Evolutionary conservation across 1,139 yeast species (phyloP).

Genomic region (Protomyces gravidus): DNA sequence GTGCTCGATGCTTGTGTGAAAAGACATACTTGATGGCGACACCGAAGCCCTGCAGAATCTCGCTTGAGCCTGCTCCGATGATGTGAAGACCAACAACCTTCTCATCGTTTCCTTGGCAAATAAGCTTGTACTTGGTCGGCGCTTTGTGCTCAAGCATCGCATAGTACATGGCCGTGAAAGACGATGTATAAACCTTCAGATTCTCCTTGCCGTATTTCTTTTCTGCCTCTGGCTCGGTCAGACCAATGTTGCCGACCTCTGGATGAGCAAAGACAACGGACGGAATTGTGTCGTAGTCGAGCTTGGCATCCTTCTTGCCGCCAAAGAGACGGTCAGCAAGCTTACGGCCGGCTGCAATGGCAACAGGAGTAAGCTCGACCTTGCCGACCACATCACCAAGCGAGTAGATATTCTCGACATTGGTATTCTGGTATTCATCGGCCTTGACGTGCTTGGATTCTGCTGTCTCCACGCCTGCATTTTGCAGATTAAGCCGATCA

Average conservation of each 20-base stretch:
- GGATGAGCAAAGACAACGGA: conserved; percentile 95
- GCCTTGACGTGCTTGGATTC: conserved; percentile 58
- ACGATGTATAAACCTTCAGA: conserved; percentile 74
- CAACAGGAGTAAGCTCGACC: conserved; percentile 93
- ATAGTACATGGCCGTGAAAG: conserved; percentile 87
- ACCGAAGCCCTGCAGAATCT: conserved; percentile 95
- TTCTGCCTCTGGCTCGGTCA: conserved; percentile 71
- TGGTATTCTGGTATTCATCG: conserved; percentile 83
- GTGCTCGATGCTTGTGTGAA: background rate
- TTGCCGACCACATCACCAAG: conserved; percentile 87
- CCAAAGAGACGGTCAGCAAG: conserved; percentile 89
- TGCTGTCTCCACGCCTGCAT: conserved; percentile 64
- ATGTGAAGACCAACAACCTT: conserved; percentile 93
- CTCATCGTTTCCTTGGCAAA: conserved; percentile 74
- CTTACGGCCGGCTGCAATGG: conserved; percentile 96
- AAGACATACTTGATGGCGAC: conserved; percentile 72
- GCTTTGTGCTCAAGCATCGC: conserved; percentile 78
- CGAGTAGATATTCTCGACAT: conserved; percentile 67
- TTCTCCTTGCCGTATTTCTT: conserved; percentile 74
- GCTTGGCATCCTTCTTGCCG: conserved; percentile 56
- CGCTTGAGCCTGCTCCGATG: conserved; percentile 85
- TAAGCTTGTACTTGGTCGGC: conserved; percentile 80
- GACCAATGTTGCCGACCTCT: conserved; percentile 91
- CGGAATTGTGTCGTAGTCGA: conserved; percentile 81
- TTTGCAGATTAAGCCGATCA: conserved; percentile 64